phyloP scores from a whole-genome alignment of 495 filamentous ascomycete genomes.

The Apiosordaria backusii region DNA sequence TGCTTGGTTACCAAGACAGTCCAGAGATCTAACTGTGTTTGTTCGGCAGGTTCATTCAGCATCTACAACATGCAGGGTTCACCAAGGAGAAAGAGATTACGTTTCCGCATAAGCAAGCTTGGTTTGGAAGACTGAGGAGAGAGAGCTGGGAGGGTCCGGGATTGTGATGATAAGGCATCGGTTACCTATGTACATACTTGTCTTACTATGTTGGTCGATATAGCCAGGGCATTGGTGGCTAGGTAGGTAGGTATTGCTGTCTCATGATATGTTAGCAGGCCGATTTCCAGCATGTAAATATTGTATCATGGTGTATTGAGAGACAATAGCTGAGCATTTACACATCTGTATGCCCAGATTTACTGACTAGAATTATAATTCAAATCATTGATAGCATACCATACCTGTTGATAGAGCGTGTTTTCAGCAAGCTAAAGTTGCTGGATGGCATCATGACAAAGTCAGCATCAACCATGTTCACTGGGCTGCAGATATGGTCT shows the following conservation, averaged over 20 bases:
- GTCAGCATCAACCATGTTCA: not conserved
- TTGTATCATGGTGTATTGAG: not conserved
- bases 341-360: too few species aligned
- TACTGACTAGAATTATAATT: too few species aligned
- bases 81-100: conserved; percentile 82
- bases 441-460: not conserved
- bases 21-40: not conserved
- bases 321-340: too few species aligned
- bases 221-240: too few species aligned
- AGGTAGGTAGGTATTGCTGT: too few species aligned
- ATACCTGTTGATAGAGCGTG: too few species aligned
- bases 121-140: conserved; percentile 75
- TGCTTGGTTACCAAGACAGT: not conserved
- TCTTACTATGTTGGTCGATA: too few species aligned
- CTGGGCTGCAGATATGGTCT: not conserved
- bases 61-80: conserved; percentile 73
- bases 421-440: too few species aligned
- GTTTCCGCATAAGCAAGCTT: conserved; percentile 91
- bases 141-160: conserved; percentile 82
- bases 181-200: too few species aligned
- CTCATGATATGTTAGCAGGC: not conserved
- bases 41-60: conserved; percentile 65
- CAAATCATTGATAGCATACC: too few species aligned
- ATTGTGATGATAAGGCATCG: conserved; percentile 51
- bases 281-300: not conserved